Conservation (phyloP, 176 grass and related monocot species). For the Pharus latifolius region DNA sequence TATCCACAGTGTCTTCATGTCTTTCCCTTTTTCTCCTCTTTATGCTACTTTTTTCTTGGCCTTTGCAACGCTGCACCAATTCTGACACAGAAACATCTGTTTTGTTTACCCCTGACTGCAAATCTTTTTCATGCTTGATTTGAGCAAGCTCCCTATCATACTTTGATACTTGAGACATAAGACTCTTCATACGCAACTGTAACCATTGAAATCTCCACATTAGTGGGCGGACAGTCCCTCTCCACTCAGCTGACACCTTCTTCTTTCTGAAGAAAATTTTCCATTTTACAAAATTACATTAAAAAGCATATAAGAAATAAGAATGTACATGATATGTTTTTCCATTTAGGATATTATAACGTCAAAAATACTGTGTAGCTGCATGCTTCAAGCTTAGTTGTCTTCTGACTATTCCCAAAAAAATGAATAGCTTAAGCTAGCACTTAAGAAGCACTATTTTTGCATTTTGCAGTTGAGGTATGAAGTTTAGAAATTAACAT, state of each 20-base stretch:
- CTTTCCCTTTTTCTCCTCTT: slow-evolving; percentile 68
- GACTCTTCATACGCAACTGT: slow-evolving; percentile 68
- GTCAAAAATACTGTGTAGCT: neutral
- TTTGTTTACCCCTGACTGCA: slow-evolving; percentile 39
- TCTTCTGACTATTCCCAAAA: neutral
- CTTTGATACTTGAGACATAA: slow-evolving; percentile 56
- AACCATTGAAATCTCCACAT: slow-evolving; percentile 83
- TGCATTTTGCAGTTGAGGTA: neutral
- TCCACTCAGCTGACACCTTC: slow-evolving; percentile 78
- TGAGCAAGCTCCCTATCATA: slow-evolving; percentile 76
- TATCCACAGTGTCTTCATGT: slow-evolving; percentile 51
- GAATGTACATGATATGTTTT: too few relatives aligned
- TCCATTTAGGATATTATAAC: neutral
- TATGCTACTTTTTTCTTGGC: slow-evolving; percentile 50
- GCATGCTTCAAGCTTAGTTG: neutral
- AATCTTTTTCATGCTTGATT: slow-evolving; percentile 59
- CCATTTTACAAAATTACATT: neutral
- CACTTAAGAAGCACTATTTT: neutral
- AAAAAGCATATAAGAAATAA: slow-evolving; percentile 4
- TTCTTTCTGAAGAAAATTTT: slow-evolving; percentile 55
- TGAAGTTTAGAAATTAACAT: neutral
- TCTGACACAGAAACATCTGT: slow-evolving; percentile 49
- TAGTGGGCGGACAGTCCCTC: slow-evolving; percentile 54
- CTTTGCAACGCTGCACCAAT: slow-evolving; percentile 26
- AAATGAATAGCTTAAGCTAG: neutral